Conservation (phyloP, 2,329 filamentous ascomycete genomes). For the Hymenoscyphus salicellus region DNA sequence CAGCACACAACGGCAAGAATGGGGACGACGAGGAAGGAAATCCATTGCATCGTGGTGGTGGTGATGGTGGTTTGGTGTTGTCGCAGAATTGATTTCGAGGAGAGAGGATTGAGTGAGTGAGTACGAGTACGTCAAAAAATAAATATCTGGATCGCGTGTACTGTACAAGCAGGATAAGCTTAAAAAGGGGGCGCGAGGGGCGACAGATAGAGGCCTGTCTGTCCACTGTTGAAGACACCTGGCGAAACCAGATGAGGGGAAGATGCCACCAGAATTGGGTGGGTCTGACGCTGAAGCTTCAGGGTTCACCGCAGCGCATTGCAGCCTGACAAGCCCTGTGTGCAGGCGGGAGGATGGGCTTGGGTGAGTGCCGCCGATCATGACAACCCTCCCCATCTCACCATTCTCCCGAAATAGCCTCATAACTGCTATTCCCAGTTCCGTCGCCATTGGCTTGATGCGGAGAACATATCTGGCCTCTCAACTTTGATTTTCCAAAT, state of each 20-base stretch:
- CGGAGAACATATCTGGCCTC: not conserved
- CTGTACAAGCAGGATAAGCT: not conserved
- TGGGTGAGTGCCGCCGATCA: not conserved
- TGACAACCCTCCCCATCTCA: not conserved
- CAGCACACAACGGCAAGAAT: constrained; percentile 40
- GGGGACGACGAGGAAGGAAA: constrained; percentile 34
- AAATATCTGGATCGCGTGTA: not conserved
- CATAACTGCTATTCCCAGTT: not conserved
- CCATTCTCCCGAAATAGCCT: not conserved
- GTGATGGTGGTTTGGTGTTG: not conserved
- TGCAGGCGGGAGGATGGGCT: not conserved
- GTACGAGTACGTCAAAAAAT: not conserved
- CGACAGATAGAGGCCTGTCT: not conserved
- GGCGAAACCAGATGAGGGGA: not conserved
- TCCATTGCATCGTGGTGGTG: constrained; percentile 30
- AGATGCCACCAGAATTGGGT: too few relatives aligned
- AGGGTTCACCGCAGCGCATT: not conserved
- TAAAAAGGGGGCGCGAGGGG: not conserved
- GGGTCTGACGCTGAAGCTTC: not conserved
- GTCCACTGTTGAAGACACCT: not conserved
- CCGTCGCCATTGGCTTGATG: not conserved
- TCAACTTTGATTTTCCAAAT: not conserved
- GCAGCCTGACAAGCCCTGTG: not conserved
- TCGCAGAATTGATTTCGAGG: not conserved
- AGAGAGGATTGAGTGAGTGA: not conserved